A percentile compares a stretch with the other conserved stretches of the same genome.
phyloP scores from a whole-genome alignment of 2,329 filamentous ascomycete species.

The Metarhizium guizhouense region DNA sequence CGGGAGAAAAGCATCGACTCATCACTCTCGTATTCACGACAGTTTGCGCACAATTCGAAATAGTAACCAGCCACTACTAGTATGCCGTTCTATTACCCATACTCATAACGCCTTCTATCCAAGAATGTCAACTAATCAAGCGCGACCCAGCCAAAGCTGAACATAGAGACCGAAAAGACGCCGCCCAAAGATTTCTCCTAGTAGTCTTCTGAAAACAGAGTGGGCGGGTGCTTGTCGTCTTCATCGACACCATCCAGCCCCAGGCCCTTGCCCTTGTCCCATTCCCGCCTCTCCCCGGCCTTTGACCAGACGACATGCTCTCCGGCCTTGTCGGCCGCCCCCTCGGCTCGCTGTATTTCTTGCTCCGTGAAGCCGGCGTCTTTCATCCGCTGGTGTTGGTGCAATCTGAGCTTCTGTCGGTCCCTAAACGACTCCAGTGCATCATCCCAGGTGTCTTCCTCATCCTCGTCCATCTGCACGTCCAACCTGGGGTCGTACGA shows the following conservation, averaged over 20 bases:
- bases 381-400: conserved; percentile 66
- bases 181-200: background rate
- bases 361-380: conserved; percentile 71
- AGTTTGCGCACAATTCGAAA: no score
- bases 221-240: background rate
- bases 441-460: conserved; percentile 66
- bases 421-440: conserved; percentile 71
- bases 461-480: conserved; percentile 38
- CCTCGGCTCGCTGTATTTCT: conserved; percentile 54
- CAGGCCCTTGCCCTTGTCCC: conserved; percentile 46
- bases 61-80: no score
- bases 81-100: no score
- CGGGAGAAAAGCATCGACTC: no score
- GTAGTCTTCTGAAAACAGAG: conserved; percentile 8
- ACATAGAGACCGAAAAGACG: background rate
- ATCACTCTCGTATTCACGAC: no score
- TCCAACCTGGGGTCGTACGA: conserved; percentile 52
- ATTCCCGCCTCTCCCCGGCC: conserved; percentile 53
- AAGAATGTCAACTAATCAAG: no score
- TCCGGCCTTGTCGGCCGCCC: conserved; percentile 46
- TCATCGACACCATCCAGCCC: conserved; percentile 3
- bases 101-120: no score
- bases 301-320: conserved; percentile 67
- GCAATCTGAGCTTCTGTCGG: conserved; percentile 66
- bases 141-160: background rate